phyloP scores from a whole-genome alignment of 805 yeast genomes.

The Candida ponderosae region DNA sequence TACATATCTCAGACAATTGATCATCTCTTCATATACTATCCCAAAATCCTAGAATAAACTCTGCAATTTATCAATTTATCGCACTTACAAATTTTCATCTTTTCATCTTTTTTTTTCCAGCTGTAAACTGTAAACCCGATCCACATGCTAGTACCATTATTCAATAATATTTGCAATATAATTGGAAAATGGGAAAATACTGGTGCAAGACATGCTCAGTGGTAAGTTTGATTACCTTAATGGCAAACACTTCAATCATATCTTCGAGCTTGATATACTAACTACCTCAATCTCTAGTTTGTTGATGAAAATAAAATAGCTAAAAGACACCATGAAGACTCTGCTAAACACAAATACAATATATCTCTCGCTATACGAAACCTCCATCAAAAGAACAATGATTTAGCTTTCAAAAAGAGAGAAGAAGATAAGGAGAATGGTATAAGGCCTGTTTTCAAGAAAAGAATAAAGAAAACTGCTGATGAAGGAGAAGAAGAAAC shows the following conservation, averaged over 20 bases:
- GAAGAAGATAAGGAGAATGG: constrained; percentile 13
- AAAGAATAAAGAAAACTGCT: constrained; percentile 1
- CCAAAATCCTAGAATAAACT: no score
- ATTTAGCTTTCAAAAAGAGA: constrained; percentile 7
- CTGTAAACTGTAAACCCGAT: no score
- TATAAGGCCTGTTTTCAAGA: constrained; percentile 3
- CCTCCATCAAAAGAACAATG: constrained; percentile 19
- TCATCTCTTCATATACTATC: no score
- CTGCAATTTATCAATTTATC: no score
- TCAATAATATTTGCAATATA: not conserved
- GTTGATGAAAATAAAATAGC: constrained; percentile 27
- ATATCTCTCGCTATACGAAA: constrained; percentile 15
- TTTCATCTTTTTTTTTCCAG: no score
- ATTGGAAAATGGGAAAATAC: constrained; percentile 7
- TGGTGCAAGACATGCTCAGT: constrained; percentile 25
- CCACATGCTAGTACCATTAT: no score
- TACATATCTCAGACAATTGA: no score
- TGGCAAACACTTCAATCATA: not conserved
- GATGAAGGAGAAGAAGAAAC: constrained; percentile 1
- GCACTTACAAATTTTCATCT: no score
- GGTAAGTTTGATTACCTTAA: constrained; percentile 16
- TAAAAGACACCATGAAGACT: constrained; percentile 24
- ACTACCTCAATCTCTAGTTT: constrained; percentile 18
- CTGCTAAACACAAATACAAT: constrained; percentile 22
- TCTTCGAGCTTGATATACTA: not conserved